Percentiles rank a stretch among this genome's conserved stretches.
phyloP scores from a whole-genome alignment of 2,329 filamentous ascomycete genomes.

The Daldinia sp. region DNA sequence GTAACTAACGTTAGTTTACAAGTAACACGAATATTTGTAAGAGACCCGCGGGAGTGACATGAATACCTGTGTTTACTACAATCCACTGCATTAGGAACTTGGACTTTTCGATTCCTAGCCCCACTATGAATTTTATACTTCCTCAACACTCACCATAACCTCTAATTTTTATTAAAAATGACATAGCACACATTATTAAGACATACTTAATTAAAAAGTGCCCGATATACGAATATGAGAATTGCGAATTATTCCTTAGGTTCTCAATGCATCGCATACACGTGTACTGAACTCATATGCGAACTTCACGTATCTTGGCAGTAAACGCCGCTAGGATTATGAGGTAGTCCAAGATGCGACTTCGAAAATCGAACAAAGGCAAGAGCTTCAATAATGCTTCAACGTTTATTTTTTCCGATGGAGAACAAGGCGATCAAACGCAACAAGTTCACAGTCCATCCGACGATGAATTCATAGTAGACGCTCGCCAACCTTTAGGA shows the following conservation, averaged over 20 bases:
- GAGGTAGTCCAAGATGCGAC: slow-evolving; percentile 44
- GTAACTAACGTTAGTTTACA: too few species aligned
- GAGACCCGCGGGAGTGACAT: too few species aligned
- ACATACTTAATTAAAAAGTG: background rate
- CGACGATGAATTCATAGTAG: slow-evolving; percentile 43
- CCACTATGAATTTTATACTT: slow-evolving; percentile 5
- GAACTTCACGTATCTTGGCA: background rate
- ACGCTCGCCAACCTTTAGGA: slow-evolving; percentile 10
- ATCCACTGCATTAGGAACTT: slow-evolving; percentile 10
- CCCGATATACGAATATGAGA: background rate
- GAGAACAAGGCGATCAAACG: slow-evolving; percentile 28
- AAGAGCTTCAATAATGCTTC: slow-evolving; percentile 39
- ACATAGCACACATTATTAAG: background rate
- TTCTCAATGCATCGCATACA: background rate
- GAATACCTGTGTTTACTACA: slow-evolving; percentile 19
- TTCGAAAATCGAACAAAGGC: slow-evolving; percentile 44
- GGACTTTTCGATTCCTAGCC: slow-evolving; percentile 1
- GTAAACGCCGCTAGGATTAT: background rate
- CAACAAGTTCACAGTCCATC: slow-evolving; percentile 31
- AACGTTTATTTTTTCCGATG: slow-evolving; percentile 38
- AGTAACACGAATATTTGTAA: too few species aligned
- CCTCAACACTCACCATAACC: background rate
- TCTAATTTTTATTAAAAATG: background rate
- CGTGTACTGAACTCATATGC: background rate
- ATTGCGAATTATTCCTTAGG: background rate